Conservation (phyloP, 129 eudicot genomes). For the Saussurea involucrata region DNA sequence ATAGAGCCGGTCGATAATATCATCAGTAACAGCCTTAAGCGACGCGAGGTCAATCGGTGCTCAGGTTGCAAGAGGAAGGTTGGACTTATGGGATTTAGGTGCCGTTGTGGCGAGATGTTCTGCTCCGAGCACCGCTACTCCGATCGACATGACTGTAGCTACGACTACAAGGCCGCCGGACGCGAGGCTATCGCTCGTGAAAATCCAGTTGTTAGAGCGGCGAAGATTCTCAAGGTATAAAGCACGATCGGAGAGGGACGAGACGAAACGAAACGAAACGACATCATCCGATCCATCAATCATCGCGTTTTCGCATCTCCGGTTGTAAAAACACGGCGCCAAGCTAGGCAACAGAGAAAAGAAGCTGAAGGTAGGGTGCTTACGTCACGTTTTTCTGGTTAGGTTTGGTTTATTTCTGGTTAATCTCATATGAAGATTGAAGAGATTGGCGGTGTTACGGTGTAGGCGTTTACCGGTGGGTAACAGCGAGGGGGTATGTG, state of each 20-base stretch:
- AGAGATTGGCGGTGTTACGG: slow-evolving; percentile 7
- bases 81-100: slow-evolving; percentile 63
- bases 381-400: slow-evolving; percentile 20
- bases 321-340: slow-evolving; percentile 31
- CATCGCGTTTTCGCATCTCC: slow-evolving; percentile 14
- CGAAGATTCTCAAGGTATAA: slow-evolving; percentile 71
- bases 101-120: slow-evolving; percentile 67
- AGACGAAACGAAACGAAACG: neutral
- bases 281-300: neutral
- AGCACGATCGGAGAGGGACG: neutral
- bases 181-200: slow-evolving; percentile 85
- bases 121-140: slow-evolving; percentile 84
- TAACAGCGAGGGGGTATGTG: slow-evolving; percentile 17
- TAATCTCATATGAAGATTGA: neutral
- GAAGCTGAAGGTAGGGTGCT: slow-evolving; percentile 4
- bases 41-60: slow-evolving; percentile 58
- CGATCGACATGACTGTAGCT: slow-evolving; percentile 84
- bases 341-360: slow-evolving; percentile 11
- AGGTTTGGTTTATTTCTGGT: slow-evolving; percentile 4
- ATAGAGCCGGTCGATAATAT: slow-evolving; percentile 1
- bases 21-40: slow-evolving; percentile 4
- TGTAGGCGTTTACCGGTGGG: slow-evolving; percentile 12
- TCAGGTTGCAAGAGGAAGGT: slow-evolving; percentile 59
- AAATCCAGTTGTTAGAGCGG: slow-evolving; percentile 83
- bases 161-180: slow-evolving; percentile 84